phyloP scores from a whole-genome alignment of 2,329 filamentous ascomycete species.

The Trichoderma gracile region DNA sequence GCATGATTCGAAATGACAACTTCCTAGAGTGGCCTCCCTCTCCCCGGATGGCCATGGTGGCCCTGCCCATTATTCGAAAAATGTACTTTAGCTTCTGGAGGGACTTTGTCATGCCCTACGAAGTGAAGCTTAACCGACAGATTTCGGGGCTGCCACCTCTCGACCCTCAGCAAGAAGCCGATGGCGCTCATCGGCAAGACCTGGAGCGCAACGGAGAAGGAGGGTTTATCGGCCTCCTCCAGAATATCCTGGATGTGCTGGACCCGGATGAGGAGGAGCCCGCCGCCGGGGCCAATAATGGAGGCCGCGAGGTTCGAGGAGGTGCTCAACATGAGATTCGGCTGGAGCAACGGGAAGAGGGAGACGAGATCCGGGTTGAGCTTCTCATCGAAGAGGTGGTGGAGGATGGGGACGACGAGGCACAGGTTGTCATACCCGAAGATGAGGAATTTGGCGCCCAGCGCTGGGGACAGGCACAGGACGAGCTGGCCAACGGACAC shows the following conservation, averaged over 20 bases:
- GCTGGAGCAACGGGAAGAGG: slow-evolving; percentile 26
- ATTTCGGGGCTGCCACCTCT: slow-evolving; percentile 44
- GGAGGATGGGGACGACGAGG: slow-evolving; percentile 30
- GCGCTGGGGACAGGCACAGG: slow-evolving; percentile 5
- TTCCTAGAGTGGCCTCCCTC: slow-evolving; percentile 56
- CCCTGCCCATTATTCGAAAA: slow-evolving; percentile 50
- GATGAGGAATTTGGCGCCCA: slow-evolving; percentile 7
- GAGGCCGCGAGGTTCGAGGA: neutral
- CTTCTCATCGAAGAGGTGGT: slow-evolving; percentile 39
- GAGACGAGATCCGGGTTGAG: slow-evolving; percentile 37
- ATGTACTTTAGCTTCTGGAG: slow-evolving; percentile 51
- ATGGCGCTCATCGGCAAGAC: slow-evolving; percentile 28
- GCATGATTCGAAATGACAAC: slow-evolving; percentile 48
- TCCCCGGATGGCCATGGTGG: slow-evolving; percentile 50
- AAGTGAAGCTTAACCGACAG: slow-evolving; percentile 50
- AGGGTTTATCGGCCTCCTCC: slow-evolving; percentile 41
- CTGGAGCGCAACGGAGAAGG: slow-evolving; percentile 33
- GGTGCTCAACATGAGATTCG: slow-evolving; percentile 5
- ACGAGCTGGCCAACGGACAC: slow-evolving; percentile 25
- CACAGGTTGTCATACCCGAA: slow-evolving; percentile 20
- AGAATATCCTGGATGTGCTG: slow-evolving; percentile 41
- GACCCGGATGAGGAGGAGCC: slow-evolving; percentile 38
- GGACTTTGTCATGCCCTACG: slow-evolving; percentile 48
- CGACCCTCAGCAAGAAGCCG: slow-evolving; percentile 32
- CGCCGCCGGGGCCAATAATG: slow-evolving; percentile 21